Evolutionary conservation across 2,329 filamentous ascomycete genomes (phyloP), one percentile per base, ranked within the genome.

Genomic region (Beauveria sp.): DNA sequence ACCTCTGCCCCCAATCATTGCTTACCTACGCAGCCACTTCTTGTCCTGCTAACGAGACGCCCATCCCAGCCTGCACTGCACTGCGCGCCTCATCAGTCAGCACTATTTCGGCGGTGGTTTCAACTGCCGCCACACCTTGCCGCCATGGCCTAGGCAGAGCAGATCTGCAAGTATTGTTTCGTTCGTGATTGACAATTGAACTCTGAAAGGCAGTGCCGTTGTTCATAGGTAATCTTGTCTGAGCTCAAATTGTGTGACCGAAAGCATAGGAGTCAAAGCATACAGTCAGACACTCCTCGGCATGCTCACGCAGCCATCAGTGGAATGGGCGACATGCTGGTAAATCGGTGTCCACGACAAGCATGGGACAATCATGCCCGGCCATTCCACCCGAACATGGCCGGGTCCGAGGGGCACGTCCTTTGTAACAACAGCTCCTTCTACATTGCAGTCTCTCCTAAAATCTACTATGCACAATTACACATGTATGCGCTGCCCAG

Each of bases 61-160:
- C 56, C 24, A 7, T 24, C 14, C 30, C 46, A 43, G 24, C 14
- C 30, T 43, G 8, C 18, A 43, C 30, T 43, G 8, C 18, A 43
- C 43, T 34, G 34, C 47, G 38, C 30, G 16, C 34, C 57, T 34
- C 57, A 52, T 53, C 30, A 20, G 47, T 62, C 53, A 62, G 60
- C 60, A 58, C 54, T 62, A 58, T 52, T 50, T 47, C 34, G 18
- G 24, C 22, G 16, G 51, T 34, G 59, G 59, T 24, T 49, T 24
- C 28, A 61, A 57, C 34, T 61, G 52, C 59, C 43, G 34, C 59
- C 59, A 56, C 45, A 43, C 3, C 16, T 56, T 56, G 51, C 49
- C 40, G 47, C 38, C 57, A 12, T 43, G 18, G 38, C 24, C 47
- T 34, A 6, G 24, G 47, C 42, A 43, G 42, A 28, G 2, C 28